phyloP scores from a whole-genome alignment of 169 alveolate species.

The Plasmodium gallinaceum region DNA sequence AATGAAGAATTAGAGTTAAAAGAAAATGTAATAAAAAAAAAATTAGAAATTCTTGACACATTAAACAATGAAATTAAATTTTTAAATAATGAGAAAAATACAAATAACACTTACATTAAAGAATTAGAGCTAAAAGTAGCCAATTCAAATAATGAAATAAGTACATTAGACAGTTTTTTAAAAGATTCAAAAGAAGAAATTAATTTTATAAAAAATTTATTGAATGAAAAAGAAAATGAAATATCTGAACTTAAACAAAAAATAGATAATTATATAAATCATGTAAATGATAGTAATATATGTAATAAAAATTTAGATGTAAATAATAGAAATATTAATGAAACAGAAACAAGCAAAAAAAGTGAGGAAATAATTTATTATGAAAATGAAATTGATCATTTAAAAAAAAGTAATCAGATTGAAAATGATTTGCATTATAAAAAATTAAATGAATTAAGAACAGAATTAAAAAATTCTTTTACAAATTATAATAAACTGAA shows the following conservation, averaged over 20 bases:
- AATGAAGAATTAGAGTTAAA: constrained; percentile 29
- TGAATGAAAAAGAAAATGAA: constrained; percentile 53
- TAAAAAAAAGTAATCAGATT: constrained; percentile 13
- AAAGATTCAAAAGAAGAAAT: constrained; percentile 64
- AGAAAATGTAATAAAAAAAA: constrained; percentile 50
- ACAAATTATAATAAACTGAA: constrained; percentile 54
- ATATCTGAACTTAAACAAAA: constrained; percentile 10
- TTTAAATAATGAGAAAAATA: constrained; percentile 17
- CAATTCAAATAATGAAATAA: constrained; percentile 57
- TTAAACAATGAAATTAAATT: constrained; percentile 28
- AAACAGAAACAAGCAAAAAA: constrained; percentile 7
- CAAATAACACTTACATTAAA: constrained; percentile 21
- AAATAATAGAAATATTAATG: neutral
- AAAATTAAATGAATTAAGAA: constrained; percentile 56
- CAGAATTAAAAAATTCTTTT: constrained; percentile 48
- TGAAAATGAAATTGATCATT: constrained; percentile 12
- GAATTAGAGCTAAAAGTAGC: constrained; percentile 59
- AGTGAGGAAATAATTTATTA: neutral
- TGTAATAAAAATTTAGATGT: neutral
- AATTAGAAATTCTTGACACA: constrained; percentile 21
- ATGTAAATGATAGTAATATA: neutral
- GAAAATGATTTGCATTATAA: constrained; percentile 37
- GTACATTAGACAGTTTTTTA: constrained; percentile 31
- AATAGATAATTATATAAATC: neutral
- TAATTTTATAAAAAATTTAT: neutral